phyloP scores from a whole-genome alignment of 176 grass and related monocot species.

The Carex scoparia region DNA sequence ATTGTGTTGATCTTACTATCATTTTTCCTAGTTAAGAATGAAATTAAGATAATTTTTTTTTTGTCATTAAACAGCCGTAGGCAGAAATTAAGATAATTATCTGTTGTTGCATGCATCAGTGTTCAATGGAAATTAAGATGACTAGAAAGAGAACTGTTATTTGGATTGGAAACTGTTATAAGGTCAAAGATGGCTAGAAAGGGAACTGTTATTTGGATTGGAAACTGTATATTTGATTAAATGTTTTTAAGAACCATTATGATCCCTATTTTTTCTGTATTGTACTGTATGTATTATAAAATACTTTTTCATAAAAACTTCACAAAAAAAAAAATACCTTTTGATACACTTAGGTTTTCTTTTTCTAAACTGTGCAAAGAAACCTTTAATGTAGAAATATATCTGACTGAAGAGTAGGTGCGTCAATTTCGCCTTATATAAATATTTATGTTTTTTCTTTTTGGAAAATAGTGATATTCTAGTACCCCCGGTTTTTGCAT shows the following conservation, averaged over 20 bases:
- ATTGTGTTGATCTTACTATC: neutral
- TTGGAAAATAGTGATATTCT: too few species aligned
- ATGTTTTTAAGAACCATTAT: too few species aligned
- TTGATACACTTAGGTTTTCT: neutral
- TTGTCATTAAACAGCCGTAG: too few species aligned
- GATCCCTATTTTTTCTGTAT: too few species aligned
- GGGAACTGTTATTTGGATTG: too few species aligned
- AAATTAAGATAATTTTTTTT: neutral
- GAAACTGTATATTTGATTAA: too few species aligned
- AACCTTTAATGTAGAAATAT: neutral
- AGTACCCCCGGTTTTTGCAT: too few species aligned
- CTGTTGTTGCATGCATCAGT: neutral
- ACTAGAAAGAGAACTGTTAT: too few species aligned
- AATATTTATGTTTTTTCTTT: neutral
- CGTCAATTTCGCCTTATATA: neutral
- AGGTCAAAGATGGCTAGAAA: too few species aligned
- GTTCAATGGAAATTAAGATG: neutral
- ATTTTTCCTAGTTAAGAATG: neutral
- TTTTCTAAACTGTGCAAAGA: neutral
- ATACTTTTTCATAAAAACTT: too few species aligned
- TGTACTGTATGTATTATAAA: neutral
- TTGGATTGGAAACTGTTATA: too few species aligned
- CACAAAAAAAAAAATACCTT: neutral
- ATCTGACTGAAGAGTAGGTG: neutral
- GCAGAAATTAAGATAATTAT: neutral